Evolutionary conservation across 208 protist genomes (phyloP), one percentile per base, ranked within the genome.

Genomic region (Herpetomonas samuelpessoai): DNA sequence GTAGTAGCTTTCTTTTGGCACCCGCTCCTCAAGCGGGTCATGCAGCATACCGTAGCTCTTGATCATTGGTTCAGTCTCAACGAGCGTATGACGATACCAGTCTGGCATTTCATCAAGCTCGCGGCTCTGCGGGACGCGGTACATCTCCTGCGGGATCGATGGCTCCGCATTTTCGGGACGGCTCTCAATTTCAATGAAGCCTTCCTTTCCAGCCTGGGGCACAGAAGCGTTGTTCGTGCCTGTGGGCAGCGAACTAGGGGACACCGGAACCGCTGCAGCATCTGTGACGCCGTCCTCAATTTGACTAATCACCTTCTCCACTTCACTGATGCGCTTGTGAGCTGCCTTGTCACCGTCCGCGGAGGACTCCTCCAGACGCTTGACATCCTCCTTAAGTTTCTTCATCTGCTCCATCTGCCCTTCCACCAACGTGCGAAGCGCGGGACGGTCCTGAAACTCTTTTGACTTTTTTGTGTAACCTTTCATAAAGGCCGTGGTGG

Each of bases 51-150:
- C 73, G 68, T 95, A 95, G 31, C 66, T 44, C 26, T 76, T 60
- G 68, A 95, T 95, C 31, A 93, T 69, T 10, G 89, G 86, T 48
- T 80, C 78, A 24, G 84, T 92, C 51, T 95, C 83, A 1, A 93
- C 74, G 19, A 92, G 73, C 2, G 75, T 84, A 64, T 85, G 64
- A 44, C 74, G 74, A 45, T 95, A 95, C 89, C 86, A 95, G 44
- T 78, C 55, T 3, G 89, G 88, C 78, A 92, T 86, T 51, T 69
- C 69, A 21, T 79, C 63, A 41, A 88, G 76, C 31, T 81, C 72
- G 41, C 59, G 51, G 59, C 52, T 80, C 22, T 84, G 75, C 21
- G 88, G 88, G 7, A 81, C 64, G 6, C 76, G 62, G 59, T 79
- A 92, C 35, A 92, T 68, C 57, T 95, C 88, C n/a, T 55, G 60